Evolutionary conservation across 768 basidiomycete genomes (phyloP), one percentile per base, ranked within the genome.

Genomic region (Inosperma sp.): DNA sequence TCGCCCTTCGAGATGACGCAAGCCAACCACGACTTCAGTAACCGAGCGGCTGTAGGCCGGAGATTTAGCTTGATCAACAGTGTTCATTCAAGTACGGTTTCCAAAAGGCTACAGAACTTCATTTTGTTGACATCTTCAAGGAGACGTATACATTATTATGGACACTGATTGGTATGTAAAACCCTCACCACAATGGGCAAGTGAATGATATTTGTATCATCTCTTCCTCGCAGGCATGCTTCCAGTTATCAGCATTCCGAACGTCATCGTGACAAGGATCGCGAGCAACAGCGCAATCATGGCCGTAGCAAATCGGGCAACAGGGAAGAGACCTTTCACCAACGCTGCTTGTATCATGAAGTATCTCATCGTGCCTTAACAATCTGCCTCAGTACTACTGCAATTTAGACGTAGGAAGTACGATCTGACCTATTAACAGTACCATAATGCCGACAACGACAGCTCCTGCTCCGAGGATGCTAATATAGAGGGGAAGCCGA

Each of bases 341-440:
- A 83, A 69, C 6, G 76, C 73, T 1, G 62, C 58, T 57, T 83
- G 82, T 3, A 81, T 70, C 1, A 63, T 58, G 59, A 82, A 83
- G 59, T 79, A 83, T n/a, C 82, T 71, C 9, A 60, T 47, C 12
- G 75, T 59, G 12, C 80, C 82, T 83, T 33, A 10, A 47, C 47
- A 10, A 10, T 39, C 10, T 14, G 42, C 19, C 16, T 19, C 30
- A 12, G 29, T 37, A 34, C 40, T 13, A 36, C 50, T 31, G 3
- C 44, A 30, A 31, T 6, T 27, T 7, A 26, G 33, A 23, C 17
- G 14, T 9, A 16, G 34, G 4, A 23, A 46, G 42, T 19, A 14
- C 19, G 33, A 14, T 66, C 73, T 29, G 43, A 79, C 81, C 81
- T 26, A 80, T 62, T 3, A 67, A 31, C 19, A 83, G 73, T 16